Evolutionary conservation across 2,329 filamentous ascomycete genomes (phyloP).

Genomic region (Hymenoscyphus fraxineus): DNA sequence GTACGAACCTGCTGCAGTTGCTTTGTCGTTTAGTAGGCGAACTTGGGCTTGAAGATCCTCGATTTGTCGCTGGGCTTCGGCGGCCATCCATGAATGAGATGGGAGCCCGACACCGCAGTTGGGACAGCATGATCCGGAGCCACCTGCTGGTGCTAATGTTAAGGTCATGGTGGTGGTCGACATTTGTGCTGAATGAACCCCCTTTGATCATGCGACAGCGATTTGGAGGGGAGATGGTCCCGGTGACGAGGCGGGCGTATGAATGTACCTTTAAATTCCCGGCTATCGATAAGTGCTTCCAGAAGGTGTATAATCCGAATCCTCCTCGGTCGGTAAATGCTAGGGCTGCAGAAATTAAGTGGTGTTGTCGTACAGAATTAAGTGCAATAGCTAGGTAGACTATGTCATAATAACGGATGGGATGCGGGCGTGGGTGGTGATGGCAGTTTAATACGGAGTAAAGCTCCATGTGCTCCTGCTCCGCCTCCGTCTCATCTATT

Average conservation of each 20-base stretch:
- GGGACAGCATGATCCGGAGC: constrained; percentile 25
- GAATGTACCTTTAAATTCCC: background rate
- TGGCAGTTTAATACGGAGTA: background rate
- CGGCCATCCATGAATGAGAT: constrained; percentile 24
- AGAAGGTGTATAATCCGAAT: background rate
- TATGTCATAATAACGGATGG: background rate
- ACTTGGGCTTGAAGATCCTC: constrained; percentile 69
- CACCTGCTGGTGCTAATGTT: constrained; percentile 25
- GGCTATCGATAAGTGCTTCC: background rate
- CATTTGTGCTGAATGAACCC: constrained; percentile 22
- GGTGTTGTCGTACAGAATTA: background rate
- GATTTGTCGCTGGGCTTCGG: constrained; percentile 55
- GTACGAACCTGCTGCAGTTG: constrained; percentile 54
- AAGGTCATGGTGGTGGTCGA: constrained; percentile 35
- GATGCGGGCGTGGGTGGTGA: background rate
- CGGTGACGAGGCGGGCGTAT: background rate
- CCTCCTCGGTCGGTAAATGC: background rate
- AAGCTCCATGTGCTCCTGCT: background rate
- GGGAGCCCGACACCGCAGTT: constrained; percentile 33
- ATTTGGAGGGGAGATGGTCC: background rate
- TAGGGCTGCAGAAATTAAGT: background rate
- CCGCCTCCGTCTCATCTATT: background rate
- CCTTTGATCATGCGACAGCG: constrained; percentile 20
- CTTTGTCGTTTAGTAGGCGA: constrained; percentile 65
- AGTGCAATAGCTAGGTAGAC: too few species aligned